These are phyloP conservation scores for Metschnikowia orientalis DNA, from an alignment of 805 yeast genomes.

Conservation along the genomic window DNA sequence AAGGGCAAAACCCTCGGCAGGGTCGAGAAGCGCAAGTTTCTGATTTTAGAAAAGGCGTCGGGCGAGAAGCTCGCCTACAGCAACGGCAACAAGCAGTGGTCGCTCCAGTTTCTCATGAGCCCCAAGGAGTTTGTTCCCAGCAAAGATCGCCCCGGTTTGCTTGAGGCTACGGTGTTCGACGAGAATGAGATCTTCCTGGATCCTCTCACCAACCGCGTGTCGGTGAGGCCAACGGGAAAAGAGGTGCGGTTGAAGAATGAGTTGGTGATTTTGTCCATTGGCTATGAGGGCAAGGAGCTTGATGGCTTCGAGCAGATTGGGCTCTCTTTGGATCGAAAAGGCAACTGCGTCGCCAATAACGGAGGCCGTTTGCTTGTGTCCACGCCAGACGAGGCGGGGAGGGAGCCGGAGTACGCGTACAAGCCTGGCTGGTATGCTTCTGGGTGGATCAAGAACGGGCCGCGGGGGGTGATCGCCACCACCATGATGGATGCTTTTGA, in stretches of 20 bases:
- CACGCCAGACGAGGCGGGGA: constrained; percentile 13
- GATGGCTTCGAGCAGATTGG: constrained; percentile 47
- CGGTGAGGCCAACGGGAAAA: constrained; percentile 34
- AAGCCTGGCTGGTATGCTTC: constrained; percentile 61
- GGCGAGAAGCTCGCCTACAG: neutral
- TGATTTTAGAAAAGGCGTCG: constrained; percentile 53
- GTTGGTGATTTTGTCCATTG: constrained; percentile 73
- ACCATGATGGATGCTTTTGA: constrained; percentile 82
- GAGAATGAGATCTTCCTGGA: constrained; percentile 43
- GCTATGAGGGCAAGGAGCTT: constrained; percentile 69
- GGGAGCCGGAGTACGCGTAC: constrained; percentile 20
- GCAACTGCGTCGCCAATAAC: constrained; percentile 29
- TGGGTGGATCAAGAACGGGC: constrained; percentile 90
- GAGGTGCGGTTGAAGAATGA: constrained; percentile 44
- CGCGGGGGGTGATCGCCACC: constrained; percentile 85
- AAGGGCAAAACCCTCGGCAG: constrained; percentile 40
- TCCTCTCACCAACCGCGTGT: constrained; percentile 20
- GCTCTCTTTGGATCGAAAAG: constrained; percentile 23
- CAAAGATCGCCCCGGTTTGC: constrained; percentile 30
- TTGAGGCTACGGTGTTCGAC: constrained; percentile 47
- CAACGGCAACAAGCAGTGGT: constrained; percentile 44
- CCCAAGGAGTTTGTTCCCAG: constrained; percentile 53
- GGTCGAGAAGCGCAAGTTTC: constrained; percentile 58
- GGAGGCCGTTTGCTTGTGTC: constrained; percentile 29
- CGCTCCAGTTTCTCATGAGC: constrained; percentile 60